Percentiles rank a stretch among this genome's conserved stretches.
These are phyloP conservation scores for Stygiomarasmius scandens DNA, from an alignment of 1,284 basidiomycete genomes.

Conservation along the genomic window DNA sequence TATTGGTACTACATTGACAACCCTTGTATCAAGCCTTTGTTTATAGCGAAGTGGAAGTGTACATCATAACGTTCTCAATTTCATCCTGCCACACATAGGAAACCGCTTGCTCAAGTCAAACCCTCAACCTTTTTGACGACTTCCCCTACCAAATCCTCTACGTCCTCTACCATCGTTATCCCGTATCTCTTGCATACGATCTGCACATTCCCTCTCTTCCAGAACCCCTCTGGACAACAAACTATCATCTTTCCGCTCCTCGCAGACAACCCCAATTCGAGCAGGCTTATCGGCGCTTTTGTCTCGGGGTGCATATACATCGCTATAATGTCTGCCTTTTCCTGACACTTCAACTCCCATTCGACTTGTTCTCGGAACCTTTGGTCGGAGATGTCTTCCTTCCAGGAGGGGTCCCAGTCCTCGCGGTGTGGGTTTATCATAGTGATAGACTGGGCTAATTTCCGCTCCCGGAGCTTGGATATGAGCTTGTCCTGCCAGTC, in stretches of 20 bases:
- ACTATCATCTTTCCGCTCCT: slow-evolving; percentile 10
- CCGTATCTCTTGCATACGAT: slow-evolving; percentile 12
- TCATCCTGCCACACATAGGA: too few relatives aligned
- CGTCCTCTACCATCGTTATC: background rate
- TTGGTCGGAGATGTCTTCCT: slow-evolving; percentile 9
- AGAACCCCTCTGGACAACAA: slow-evolving; percentile 15
- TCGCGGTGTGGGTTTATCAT: slow-evolving; percentile 14
- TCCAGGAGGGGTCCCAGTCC: slow-evolving; percentile 15
- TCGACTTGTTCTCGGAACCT: slow-evolving; percentile 15
- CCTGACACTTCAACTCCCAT: slow-evolving; percentile 16
- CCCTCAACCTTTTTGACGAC: too few relatives aligned
- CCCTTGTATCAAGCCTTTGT: too few relatives aligned
- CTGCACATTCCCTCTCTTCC: slow-evolving; percentile 15
- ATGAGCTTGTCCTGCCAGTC: too few relatives aligned
- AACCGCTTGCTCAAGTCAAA: too few relatives aligned
- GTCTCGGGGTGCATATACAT: slow-evolving; percentile 16
- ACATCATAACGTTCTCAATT: too few relatives aligned
- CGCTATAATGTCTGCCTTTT: slow-evolving; percentile 13
- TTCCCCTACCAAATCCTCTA: background rate
- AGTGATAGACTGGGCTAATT: slow-evolving; percentile 25
- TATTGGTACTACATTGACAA: background rate
- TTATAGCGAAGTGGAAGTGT: too few relatives aligned
- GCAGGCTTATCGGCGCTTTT: slow-evolving; percentile 15
- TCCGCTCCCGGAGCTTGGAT: too few relatives aligned
- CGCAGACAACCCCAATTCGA: slow-evolving; percentile 16